Evolutionary conservation across 2,329 filamentous ascomycete genomes (phyloP), one percentile per base, ranked within the genome.

Genomic region (Harringtonia aguacate): DNA sequence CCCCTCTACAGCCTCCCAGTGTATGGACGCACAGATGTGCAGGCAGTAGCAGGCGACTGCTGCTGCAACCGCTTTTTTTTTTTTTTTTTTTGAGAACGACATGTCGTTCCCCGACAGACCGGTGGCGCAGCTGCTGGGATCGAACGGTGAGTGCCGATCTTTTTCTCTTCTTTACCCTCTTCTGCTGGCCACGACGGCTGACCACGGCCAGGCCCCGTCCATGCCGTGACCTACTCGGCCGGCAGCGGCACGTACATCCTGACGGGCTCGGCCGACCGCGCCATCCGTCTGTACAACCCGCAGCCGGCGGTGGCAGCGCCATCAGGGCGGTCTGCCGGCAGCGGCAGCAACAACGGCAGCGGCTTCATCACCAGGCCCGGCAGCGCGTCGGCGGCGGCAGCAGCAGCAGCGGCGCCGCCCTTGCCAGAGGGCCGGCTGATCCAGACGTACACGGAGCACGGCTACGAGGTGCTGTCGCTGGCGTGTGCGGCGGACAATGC

Each of bases 381-480:
- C 40, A 29, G 31, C 39, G 8, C 15, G 12, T 31, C 39, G 36
- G 5, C 18, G 3, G 29, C 22, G 28, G 56, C 54, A 57, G 60
- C 57, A 60, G 62, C 52, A 57, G 61, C 57, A 58, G 59, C 45
- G 47, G 59, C 35, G 45, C 55, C 62, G 52, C 33, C 58, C 51
- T 38, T 56, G 62, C 31, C 52, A 52, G 31, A 39, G 51, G 4
- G 72, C 52, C 68, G 70, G 2, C 79, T 92, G 4, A 86, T 98
- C 57, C 89, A 95, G 64, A 85, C 79, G 30, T 98, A 95, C 66
- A 69, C 80, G 30, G 86, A 85, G 3, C 92, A 98, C 64, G 89
- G 87, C 52, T 95, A 98, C 67, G 84, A 89, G 54, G 84, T 98
- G 8, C 80, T 95, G 48, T 84, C 86, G 52, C 72, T 98, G 33